Percentiles rank a stretch among this genome's conserved stretches.
These are phyloP conservation scores for Microstroma glucosiphilum DNA, from an alignment of 1,284 basidiomycete genomes.

Conservation along the genomic window DNA sequence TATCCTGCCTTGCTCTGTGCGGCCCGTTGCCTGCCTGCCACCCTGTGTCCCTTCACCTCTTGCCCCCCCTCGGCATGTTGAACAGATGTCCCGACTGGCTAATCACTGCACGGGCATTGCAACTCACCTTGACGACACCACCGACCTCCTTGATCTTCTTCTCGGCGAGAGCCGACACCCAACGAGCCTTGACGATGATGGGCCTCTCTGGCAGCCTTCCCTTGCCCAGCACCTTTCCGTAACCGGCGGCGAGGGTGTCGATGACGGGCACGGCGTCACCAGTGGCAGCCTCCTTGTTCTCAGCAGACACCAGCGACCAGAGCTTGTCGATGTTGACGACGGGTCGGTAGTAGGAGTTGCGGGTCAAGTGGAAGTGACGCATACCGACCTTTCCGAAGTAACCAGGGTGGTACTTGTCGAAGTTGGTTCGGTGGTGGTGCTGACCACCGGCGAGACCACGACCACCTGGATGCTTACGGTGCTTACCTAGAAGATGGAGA, in stretches of 20 bases:
- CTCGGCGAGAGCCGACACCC: constrained; percentile 49
- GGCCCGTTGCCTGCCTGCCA: too few species aligned
- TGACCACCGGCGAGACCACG: constrained; percentile 99
- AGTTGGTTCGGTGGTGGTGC: constrained; percentile 84
- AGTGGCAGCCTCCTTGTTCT: constrained; percentile 40
- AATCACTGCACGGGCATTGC: too few species aligned
- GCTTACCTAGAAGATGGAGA: constrained; percentile 62
- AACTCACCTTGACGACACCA: constrained; percentile 44
- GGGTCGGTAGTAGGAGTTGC: constrained; percentile 82
- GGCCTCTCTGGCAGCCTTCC: constrained; percentile 47
- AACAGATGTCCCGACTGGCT: too few species aligned
- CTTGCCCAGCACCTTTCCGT: constrained; percentile 51
- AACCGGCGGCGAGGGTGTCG: constrained; percentile 49
- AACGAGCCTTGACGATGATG: constrained; percentile 50
- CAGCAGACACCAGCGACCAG: constrained; percentile 49
- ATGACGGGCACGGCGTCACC: constrained; percentile 51
- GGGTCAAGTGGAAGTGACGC: constrained; percentile 93
- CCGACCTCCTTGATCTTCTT: constrained; percentile 52
- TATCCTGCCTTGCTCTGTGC: too few species aligned
- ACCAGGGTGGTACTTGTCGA: constrained; percentile 56
- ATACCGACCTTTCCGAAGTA: constrained; percentile 95
- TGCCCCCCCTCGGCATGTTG: too few species aligned
- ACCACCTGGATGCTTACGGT: constrained; percentile 99
- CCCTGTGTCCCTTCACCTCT: too few species aligned
- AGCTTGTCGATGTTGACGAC: constrained; percentile 69